Percentiles rank a stretch among this genome's conserved stretches.
Conservation (phyloP, 495 filamentous ascomycete genomes). For the Achaetomiella virescens region DNA sequence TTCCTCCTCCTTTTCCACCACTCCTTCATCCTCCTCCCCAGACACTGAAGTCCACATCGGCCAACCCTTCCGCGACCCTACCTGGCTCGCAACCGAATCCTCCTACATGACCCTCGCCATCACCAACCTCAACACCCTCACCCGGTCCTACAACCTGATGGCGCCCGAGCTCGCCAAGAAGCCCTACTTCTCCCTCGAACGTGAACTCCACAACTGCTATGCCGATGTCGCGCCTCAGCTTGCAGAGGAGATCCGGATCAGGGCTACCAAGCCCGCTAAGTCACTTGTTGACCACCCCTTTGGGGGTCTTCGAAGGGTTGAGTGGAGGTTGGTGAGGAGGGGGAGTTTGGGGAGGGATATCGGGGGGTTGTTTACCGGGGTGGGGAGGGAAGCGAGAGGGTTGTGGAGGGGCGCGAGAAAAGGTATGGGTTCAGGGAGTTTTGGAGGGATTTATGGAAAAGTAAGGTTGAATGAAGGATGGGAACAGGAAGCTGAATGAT, state of each 20-base stretch:
- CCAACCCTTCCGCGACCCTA: slow-evolving; percentile 56
- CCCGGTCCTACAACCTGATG: slow-evolving; percentile 90
- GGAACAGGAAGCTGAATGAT: no score
- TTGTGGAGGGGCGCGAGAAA: slow-evolving; percentile 66
- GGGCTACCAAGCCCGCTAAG: slow-evolving; percentile 52
- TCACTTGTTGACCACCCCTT: slow-evolving; percentile 33
- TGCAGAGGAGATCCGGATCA: slow-evolving; percentile 60
- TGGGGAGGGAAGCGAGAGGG: slow-evolving; percentile 44
- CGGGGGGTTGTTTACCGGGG: slow-evolving; percentile 37
- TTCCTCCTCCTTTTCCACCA: slow-evolving; percentile 12
- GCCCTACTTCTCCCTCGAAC: slow-evolving; percentile 78
- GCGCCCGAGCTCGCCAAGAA: slow-evolving; percentile 89
- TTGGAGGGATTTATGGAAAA: slow-evolving; percentile 68
- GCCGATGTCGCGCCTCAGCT: slow-evolving; percentile 77
- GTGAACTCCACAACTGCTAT: slow-evolving; percentile 75
- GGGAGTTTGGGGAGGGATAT: slow-evolving; percentile 37
- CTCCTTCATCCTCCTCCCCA: background rate
- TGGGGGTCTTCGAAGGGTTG: slow-evolving; percentile 31
- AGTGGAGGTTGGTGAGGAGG: slow-evolving; percentile 63
- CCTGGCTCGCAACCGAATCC: slow-evolving; percentile 63
- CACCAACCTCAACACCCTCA: slow-evolving; percentile 68
- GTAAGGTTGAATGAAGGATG: no score
- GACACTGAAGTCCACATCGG: no score
- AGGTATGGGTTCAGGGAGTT: slow-evolving; percentile 83
- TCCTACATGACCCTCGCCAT: slow-evolving; percentile 76